Evolutionary conservation across 1,139 yeast genomes (phyloP), one percentile per base, ranked within the genome.

Genomic region (Eremothecium coryli): DNA sequence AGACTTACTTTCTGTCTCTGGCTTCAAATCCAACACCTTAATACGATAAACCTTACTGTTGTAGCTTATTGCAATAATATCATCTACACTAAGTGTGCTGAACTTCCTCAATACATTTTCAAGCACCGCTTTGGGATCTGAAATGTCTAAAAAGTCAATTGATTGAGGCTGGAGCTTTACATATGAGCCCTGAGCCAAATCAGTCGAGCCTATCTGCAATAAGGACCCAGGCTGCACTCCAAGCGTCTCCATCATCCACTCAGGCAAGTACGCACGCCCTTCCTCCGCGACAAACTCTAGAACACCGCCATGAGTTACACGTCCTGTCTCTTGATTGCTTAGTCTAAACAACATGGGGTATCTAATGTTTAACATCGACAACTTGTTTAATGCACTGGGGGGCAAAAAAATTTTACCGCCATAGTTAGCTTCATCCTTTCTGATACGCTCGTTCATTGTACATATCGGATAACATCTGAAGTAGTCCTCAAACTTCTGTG

Each of bases 391-490:
- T 1, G 97, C 93, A 30, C 95, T 82, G 15, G 95, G 93, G 4
- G 99, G 99, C 38, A 90, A 61, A 44, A 88, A 86, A 42, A 90
- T 85, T 65, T 93, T 90, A 45, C 98, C 99, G n/a, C 98, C 97
- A 58, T 62, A 88, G 54, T 90, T 88, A 40, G 94, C 80, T 43
- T 77, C 85, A 41, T 80, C 90, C 48, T 78, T 80, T 24, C 93
- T 66, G 26, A 71, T 74, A 41, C 68, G 64, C 43, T 85, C 94
- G 4, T 93, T 82, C 90, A 85, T 82, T 93, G 84, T 84, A 3
- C 80, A 70, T 26, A 88, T 72, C 3, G 97, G 96, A 56, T 86
- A 90, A 52, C 95, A 82, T 52, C 98, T 71, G 65, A 84, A 90
- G 60, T 73, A 82, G 47, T 86, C 95, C 50, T 82, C 86, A 61